Evolutionary conservation across 202 grass and related monocot genomes (phyloP).

Genomic region (Musa balbisiana): DNA sequence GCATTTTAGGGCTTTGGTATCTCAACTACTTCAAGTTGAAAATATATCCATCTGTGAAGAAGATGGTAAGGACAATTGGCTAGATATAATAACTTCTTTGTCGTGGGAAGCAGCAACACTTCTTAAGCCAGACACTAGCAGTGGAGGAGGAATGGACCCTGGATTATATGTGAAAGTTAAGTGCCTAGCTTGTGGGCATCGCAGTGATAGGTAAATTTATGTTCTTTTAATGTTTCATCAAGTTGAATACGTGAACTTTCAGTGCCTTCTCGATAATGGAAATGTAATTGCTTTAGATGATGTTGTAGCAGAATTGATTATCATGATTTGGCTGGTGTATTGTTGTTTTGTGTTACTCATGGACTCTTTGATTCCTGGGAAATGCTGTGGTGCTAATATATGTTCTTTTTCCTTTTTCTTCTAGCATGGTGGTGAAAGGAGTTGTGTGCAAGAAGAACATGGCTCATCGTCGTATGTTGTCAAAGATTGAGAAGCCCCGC

Average conservation of each 20-base stretch:
- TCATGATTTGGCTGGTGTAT: background rate
- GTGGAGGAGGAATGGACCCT: conserved; percentile 94
- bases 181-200: conserved; percentile 76
- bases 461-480: conserved; percentile 74
- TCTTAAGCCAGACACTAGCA: conserved; percentile 95
- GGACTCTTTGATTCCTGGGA: background rate
- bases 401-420: conserved; percentile 29
- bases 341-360: background rate
- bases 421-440: conserved; percentile 76
- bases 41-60: conserved; percentile 48
- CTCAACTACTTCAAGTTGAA: conserved; percentile 85
- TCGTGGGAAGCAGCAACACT: conserved; percentile 91
- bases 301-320: background rate
- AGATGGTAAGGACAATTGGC: conserved; percentile 57
- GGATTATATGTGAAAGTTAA: conserved; percentile 95
- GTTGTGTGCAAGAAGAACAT: conserved; percentile 99
- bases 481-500: conserved; percentile 64
- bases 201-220: conserved; percentile 55
- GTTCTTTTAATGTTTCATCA: conserved; percentile 17
- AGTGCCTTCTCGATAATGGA: background rate
- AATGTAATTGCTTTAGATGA: background rate
- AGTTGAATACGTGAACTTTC: conserved; percentile 8
- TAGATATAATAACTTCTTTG: conserved; percentile 91
- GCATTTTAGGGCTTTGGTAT: conserved; percentile 79
- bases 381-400: background rate